Base-by-base conservation (phyloP, 2,329 filamentous ascomycete species). In the Emmonsia crescens region DNA sequence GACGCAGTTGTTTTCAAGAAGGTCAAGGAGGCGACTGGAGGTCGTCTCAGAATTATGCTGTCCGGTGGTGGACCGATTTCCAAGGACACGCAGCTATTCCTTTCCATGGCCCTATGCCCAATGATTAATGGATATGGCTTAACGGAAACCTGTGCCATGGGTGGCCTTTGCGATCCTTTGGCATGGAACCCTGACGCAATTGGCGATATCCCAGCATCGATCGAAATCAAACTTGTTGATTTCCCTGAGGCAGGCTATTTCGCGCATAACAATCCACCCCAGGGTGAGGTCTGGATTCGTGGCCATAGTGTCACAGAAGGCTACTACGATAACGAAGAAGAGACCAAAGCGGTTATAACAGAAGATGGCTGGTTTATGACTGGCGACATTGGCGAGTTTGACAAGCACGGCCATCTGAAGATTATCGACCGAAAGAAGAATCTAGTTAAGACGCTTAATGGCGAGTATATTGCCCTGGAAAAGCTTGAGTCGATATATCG, bases 401-500 rank as follows among this genome's bases (percentile, higher is more conserved):
- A 99, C 75, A 85, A 85, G 67, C 76, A 90, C 72, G 94, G 94
- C 64, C 90, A 92, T 64, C 88, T 97, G 80, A 86, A 85, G 76
- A 95, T 99, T 75, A 88, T 99, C 69, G 94, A 99, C 76, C 91
- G 94, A 70, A 88, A 91, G 78, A 99, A 99, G 87, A 97, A 97
- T 76, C 90, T 99, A n/a, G 85, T 99, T 73, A 99, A 99, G 82
- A 85, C 97, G 61, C 87, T 93, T 0, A 94, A 99, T 76, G 94
- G 94, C 73, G 94, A 99, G 78, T 99, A 99, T 77, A 91, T 99
- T 70, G 96, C 92, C 1, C 94, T 94, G 12, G 94, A 99, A 78
- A 89, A 92, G 62, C 90, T 99, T 71, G 94, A 99, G 80, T 96
- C 96, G 73, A 88, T 96, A 38, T 95, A 92, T 75, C 80, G 81